Evolutionary conservation across 176 grass and related monocot genomes (phyloP).

Genomic region (Alloteropsis semialata): DNA sequence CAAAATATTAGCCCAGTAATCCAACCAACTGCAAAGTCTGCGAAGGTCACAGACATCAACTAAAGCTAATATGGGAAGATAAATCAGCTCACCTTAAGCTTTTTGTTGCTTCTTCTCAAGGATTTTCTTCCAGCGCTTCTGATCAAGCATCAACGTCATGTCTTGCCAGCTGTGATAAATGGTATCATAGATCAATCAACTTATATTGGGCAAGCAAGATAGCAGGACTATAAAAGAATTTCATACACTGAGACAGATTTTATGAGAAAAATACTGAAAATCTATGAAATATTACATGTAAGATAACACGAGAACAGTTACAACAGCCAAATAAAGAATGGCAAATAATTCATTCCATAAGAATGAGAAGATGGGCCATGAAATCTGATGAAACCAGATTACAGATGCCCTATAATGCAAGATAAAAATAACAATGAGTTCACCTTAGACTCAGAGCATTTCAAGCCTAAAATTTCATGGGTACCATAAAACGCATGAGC

Average conservation of each 20-base stretch:
- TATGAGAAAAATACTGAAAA: background rate
- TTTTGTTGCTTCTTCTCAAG: constrained; percentile 40
- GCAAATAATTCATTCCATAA: background rate
- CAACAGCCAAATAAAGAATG: background rate
- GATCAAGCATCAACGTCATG: constrained; percentile 46
- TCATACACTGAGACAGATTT: background rate
- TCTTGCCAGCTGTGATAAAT: constrained; percentile 44
- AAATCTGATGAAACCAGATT: background rate
- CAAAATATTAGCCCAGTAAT: background rate
- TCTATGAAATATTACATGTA: background rate
- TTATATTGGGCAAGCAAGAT: background rate
- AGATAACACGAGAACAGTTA: background rate
- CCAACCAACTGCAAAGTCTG: background rate
- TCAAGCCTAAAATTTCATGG: background rate
- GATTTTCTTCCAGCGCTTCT: constrained; percentile 56
- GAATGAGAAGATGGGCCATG: background rate
- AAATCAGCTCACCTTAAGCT: constrained; percentile 36
- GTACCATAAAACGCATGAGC: background rate
- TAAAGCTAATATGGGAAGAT: background rate
- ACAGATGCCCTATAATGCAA: background rate
- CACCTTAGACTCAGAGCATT: background rate
- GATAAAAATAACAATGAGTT: background rate
- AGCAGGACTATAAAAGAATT: background rate
- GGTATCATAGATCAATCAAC: constrained; percentile 13
- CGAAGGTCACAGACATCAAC: background rate